Base-by-base conservation (phyloP, 495 filamentous ascomycete genomes). In the Neurospora tetraspora region DNA sequence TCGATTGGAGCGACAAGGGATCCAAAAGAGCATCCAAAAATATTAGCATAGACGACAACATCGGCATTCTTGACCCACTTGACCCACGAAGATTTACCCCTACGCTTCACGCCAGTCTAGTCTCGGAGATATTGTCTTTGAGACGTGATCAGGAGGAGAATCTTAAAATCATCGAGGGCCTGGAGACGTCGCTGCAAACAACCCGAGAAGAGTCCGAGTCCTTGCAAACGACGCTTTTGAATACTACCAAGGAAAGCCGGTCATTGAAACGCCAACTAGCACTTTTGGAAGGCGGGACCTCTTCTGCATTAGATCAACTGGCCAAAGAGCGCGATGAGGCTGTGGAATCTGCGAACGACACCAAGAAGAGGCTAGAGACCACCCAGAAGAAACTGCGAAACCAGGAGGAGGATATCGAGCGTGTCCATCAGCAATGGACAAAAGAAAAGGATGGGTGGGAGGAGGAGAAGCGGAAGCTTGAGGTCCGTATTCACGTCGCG, bases 11-110 rank as follows among this genome's bases (percentile, higher is more conserved):
- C 9, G 85, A 87, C 12, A 82, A 84, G 74, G n/a, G n/a, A n/a
- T n/a, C n/a, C n/a, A n/a, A n/a, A n/a, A 81, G 88, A 72, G 81
- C 83, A 23, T 89, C 88, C 0, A 88, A 88, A 73, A 86, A 91
- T 76, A 78, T 85, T 36, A 80, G 81, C 12, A 88, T 86, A 73
- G 91, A 94, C 71, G 92, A 96, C 71, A 89, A 84, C 72, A 88
- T 94, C 65, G 92, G 92, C 23, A 88, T 93, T 20, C 84, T 97
- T 27, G 95, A 98, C 77, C 92, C 96, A 7, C 84, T 97, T 27
- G 95, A 98, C 77, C 92, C 96, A 7, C 89, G 94, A 70, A 87
- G 95, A 23, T 97, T 99, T 76, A 98, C 96, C 6, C 96, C 96
- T 5, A 98, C 94, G 2, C 86, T 98, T 23, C 96, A 98, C 82